Conservation (phyloP, 352 stramenopile genomes). For the Phytopythium boreale region DNA sequence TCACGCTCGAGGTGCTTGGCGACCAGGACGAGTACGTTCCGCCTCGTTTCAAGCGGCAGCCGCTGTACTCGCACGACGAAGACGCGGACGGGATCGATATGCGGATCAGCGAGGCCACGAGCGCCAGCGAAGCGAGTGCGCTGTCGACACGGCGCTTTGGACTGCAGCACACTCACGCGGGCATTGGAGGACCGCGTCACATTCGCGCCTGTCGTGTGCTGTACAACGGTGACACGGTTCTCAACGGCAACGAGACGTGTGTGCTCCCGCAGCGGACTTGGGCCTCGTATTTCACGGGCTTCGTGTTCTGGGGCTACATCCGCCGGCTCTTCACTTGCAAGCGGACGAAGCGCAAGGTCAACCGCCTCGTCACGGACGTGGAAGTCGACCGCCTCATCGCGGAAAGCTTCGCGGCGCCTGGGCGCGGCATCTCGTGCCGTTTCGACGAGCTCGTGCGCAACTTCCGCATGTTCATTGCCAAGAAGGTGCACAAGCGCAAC, state of each 20-base stretch:
- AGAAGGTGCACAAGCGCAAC: conserved; percentile 61
- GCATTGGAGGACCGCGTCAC: conserved; percentile 40
- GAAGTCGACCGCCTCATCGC: conserved; percentile 67
- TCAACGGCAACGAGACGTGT: conserved; percentile 67
- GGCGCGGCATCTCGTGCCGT: conserved; percentile 67
- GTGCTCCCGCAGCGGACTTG: conserved; percentile 52
- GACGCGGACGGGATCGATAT: conserved; percentile 30
- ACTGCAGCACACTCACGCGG: conserved; percentile 42
- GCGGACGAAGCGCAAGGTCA: conserved; percentile 38
- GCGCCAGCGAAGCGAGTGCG: conserved; percentile 11
- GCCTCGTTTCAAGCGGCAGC: conserved; percentile 29
- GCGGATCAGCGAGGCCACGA: conserved; percentile 40
- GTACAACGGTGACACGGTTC: conserved; percentile 68
- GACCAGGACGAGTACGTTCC: conserved; percentile 54
- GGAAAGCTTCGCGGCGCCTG: conserved; percentile 53
- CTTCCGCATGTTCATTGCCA: conserved; percentile 80
- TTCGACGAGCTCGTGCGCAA: conserved; percentile 82
- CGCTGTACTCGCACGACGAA: conserved; percentile 5
- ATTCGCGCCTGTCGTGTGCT: conserved; percentile 72
- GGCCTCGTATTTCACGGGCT: conserved; percentile 54
- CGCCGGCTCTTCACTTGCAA: conserved; percentile 35
- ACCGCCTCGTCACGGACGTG: conserved; percentile 55
- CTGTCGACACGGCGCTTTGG: conserved; percentile 30
- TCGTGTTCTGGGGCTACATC: conserved; percentile 49
- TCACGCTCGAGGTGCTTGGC: conserved; percentile 72